Percentiles rank a stretch among this genome's conserved stretches.
Conservation (phyloP, 1,284 basidiomycete species). For the Pseudozyma pruni region DNA sequence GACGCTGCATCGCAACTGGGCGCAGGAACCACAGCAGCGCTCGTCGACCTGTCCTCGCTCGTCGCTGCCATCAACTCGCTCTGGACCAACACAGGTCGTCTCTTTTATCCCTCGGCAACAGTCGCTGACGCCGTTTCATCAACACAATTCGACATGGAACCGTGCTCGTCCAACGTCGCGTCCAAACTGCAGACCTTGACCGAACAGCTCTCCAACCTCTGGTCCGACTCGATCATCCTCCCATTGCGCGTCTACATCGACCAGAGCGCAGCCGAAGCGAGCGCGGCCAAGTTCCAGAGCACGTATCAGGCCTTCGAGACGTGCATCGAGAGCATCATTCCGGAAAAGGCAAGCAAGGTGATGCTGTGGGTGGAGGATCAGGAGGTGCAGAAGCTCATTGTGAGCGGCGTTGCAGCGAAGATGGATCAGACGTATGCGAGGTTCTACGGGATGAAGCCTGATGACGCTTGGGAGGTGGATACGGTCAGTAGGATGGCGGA, state of each 20-base stretch:
- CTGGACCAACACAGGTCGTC: conserved; percentile 41
- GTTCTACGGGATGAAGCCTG: conserved; percentile 11
- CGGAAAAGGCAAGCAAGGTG: conserved; percentile 25
- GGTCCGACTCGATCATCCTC: conserved; percentile 29
- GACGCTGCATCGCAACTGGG: neutral
- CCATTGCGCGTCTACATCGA: conserved; percentile 40
- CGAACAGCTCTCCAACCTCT: conserved; percentile 10
- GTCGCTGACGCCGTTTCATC: neutral
- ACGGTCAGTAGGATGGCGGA: conserved; percentile 7
- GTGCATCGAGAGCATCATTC: conserved; percentile 30
- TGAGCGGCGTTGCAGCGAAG: conserved; percentile 1
- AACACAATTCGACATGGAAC: conserved; percentile 20
- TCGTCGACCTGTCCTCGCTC: conserved; percentile 37
- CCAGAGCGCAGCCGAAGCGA: conserved; percentile 7
- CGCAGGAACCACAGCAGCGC: conserved; percentile 3
- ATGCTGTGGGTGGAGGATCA: conserved; percentile 34
- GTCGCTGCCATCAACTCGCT: conserved; percentile 47
- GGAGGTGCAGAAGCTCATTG: conserved; percentile 28
- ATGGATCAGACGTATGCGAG: conserved; percentile 5
- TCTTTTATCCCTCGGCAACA: conserved; percentile 31
- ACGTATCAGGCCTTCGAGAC: conserved; percentile 38
- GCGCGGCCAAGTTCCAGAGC: conserved; percentile 12
- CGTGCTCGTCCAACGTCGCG: conserved; percentile 8
- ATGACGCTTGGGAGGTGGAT: neutral
- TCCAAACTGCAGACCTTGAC: conserved; percentile 9